Evolutionary conservation across 2,329 filamentous ascomycete genomes (phyloP), one percentile per base, ranked within the genome.

Genomic region (Rhinocladiella mackenziei): DNA sequence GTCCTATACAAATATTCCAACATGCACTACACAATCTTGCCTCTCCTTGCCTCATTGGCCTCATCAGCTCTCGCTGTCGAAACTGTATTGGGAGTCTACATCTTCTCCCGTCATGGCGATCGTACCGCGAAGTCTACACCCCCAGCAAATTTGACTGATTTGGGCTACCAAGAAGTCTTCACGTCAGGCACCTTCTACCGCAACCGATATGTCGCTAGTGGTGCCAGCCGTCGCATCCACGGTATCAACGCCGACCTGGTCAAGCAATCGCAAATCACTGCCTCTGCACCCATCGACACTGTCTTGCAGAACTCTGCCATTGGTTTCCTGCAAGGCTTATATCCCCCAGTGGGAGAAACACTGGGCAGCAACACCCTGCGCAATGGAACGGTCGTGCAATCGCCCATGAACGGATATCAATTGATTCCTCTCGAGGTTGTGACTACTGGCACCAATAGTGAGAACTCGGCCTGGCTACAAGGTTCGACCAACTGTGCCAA

Each of bases 101-200:
- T 95, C 66, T 94, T 94, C 72, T 81, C 87, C 57, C 84, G 89
- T 33, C 89, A 96, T 69, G 89, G 89, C 45, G 89, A 96, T 65
- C 81, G 89, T 43, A 91, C 88, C 1, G 70, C 86, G 52, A 95
- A 94, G 70, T 73, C 78, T 13, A 80, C 79, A 51, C 72, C 80
- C 33, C 84, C 84, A 9, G 80, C 86, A 19, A 75, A 76, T 54
- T 68, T 96, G 62, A 95, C 89, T 9, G 75, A 83, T 48, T 75
- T 95, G 39, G 89, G 89, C 22, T 88, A 89, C 61, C 69, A 76
- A 35, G 74, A 96, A 69, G 80, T 89, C 55, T 83, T 80, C 65
- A 71, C 74, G 34, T 82, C 84, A 0, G 89, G 87, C 50, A 64
- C 71, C 44, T 91, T 83, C 74, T 95, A 84, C 68, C 83, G 86